A percentile compares a stretch with the other conserved stretches of the same genome.
phyloP scores from a whole-genome alignment of 2,329 filamentous ascomycete genomes.

The Claviceps quebecensis region DNA sequence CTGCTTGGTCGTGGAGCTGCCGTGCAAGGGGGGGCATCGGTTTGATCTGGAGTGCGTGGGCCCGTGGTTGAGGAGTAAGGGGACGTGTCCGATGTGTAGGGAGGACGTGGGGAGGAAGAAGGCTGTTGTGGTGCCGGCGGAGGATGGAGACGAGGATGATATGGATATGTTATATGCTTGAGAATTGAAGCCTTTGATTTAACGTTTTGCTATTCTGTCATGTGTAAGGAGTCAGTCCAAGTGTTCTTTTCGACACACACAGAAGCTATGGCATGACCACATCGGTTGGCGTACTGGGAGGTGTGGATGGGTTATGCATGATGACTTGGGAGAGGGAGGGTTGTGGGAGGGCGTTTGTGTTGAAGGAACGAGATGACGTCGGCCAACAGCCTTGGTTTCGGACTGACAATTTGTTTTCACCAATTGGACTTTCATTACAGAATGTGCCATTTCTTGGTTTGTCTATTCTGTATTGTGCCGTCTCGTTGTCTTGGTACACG shows the following conservation, averaged over 20 bases:
- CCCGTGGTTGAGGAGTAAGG: slow-evolving; percentile 50
- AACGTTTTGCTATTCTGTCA: background rate
- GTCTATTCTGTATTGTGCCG: too few relatives aligned
- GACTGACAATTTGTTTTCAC: too few relatives aligned
- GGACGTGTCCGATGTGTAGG: slow-evolving; percentile 50
- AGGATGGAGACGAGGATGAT: slow-evolving; percentile 38
- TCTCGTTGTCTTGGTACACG: too few relatives aligned
- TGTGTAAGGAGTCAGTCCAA: too few relatives aligned
- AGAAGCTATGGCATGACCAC: background rate
- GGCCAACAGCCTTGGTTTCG: background rate
- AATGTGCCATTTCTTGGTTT: too few relatives aligned
- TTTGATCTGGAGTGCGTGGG: slow-evolving; percentile 56
- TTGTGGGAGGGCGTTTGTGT: background rate
- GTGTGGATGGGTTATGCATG: too few relatives aligned
- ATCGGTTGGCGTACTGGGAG: background rate
- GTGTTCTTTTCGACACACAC: background rate
- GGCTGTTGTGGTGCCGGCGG: slow-evolving; percentile 22
- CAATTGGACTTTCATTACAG: too few relatives aligned
- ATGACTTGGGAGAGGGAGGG: background rate
- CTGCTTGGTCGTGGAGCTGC: slow-evolving; percentile 49
- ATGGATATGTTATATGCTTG: slow-evolving; percentile 34
- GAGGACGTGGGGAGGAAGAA: slow-evolving; percentile 44
- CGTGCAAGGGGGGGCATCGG: slow-evolving; percentile 42
- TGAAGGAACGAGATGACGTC: background rate
- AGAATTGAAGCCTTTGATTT: background rate